Conservation (phyloP, 1,284 basidiomycete genomes). For the Trametes polyzona region DNA sequence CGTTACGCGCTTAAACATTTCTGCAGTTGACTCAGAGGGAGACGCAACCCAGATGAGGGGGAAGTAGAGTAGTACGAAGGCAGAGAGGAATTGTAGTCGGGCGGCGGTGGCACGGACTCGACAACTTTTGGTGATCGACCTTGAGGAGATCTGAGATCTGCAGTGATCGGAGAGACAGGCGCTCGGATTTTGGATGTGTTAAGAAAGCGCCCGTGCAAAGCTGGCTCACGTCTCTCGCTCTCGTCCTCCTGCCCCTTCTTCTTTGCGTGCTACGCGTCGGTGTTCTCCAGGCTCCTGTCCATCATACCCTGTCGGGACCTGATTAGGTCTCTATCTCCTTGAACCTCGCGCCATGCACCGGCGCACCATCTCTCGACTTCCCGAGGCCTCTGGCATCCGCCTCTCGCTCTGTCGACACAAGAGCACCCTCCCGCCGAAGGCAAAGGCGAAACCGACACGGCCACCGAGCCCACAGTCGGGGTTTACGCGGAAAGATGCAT, state of each 20-base stretch:
- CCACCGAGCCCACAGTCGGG: neutral
- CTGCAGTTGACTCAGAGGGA: neutral
- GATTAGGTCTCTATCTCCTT: neutral
- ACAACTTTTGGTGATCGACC: conserved; percentile 13
- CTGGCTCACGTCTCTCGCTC: neutral
- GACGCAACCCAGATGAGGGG: neutral
- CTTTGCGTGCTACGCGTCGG: neutral
- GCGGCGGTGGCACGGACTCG: neutral
- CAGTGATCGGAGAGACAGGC: neutral
- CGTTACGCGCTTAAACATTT: conserved; percentile 88
- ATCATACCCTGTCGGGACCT: too few relatives aligned
- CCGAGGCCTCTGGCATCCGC: conserved; percentile 12
- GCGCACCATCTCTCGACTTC: conserved; percentile 8
- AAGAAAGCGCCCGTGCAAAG: neutral
- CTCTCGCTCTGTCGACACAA: conserved; percentile 9
- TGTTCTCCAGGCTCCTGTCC: neutral
- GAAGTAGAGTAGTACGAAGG: neutral
- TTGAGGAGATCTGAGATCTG: conserved; percentile 9
- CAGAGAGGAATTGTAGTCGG: neutral
- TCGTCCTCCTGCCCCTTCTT: neutral
- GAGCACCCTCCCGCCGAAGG: neutral
- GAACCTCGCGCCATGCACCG: conserved; percentile 6
- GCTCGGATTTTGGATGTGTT: conserved; percentile 14
- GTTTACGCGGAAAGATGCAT: neutral
- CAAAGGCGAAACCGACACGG: too few relatives aligned